Evolutionary conservation across 257 asterid species (phyloP), one percentile per base, ranked within the genome.

Genomic region (Perilla frutescens): DNA sequence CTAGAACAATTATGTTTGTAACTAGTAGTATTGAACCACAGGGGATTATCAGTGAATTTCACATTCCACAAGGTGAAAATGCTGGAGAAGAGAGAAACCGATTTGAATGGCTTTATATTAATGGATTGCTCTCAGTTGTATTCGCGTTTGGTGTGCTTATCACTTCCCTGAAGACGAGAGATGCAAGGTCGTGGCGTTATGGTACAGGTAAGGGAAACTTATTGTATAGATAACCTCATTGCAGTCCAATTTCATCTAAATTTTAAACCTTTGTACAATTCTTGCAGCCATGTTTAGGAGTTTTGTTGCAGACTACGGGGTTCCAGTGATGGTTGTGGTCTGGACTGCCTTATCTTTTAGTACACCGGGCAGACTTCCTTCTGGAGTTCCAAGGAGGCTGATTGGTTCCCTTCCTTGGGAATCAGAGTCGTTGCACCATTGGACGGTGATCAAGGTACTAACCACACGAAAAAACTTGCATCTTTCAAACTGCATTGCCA

Each of bases 261-360:
- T 54, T 15, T 43, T 8, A 44, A 61, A 34, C 0, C 31, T 50
- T 61, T 26, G 47, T 10, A 15, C 39, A 5, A 14, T 56, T 53
- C 70, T 55, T 20, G 40, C 77, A 87, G 92, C 86, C 45, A 55
- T 66, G 12, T 31, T 87, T 29, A 68, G 90, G 74, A 77, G 86
- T 70, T 74, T 85, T 10, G 65, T 76, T 51, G 90, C 92, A 53
- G 92, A 85, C 68, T 87, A 87, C 1, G 90, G 90, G n/a, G 90
- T 87, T 61, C 92, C 92, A 1, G 55, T 83, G 58, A 80, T 83
- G 88, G 76, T 87, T 66, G 77, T 87, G 11, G 57, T 68, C 3
- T 87, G 90, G 90, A 87, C 92, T 4, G 87, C 74, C 10, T 76
- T 85, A 55, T 85, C 92, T 53, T 87, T 81, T 40, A 50, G 81